Percentiles rank a stretch among this genome's conserved stretches.
These are phyloP conservation scores for Ganoderma meredithae DNA, from an alignment of 1,284 basidiomycete genomes.

Conservation along the genomic window DNA sequence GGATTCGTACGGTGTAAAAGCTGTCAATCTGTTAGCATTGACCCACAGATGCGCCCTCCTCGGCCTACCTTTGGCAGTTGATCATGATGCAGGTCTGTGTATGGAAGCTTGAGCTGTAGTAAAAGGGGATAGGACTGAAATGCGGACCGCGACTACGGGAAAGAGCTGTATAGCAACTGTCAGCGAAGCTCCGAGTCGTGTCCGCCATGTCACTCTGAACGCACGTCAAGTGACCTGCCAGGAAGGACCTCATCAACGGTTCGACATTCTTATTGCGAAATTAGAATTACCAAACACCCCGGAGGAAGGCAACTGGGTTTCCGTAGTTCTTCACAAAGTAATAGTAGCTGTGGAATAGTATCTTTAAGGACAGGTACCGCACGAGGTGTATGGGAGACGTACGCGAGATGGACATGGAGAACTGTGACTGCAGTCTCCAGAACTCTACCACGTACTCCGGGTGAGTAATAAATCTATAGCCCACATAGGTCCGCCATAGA, in stretches of 20 bases:
- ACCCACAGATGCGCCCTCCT: neutral
- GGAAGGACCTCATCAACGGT: neutral
- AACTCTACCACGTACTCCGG: neutral
- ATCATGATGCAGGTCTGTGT: neutral
- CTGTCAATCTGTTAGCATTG: neutral
- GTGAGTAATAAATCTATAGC: neutral
- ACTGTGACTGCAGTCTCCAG: neutral
- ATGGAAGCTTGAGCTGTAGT: neutral
- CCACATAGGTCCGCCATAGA: neutral
- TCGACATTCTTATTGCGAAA: neutral
- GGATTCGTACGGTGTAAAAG: conserved; percentile 2
- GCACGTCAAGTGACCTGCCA: neutral
- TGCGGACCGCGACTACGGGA: neutral
- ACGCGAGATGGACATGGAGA: neutral
- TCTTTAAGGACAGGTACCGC: neutral
- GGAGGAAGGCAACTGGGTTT: neutral
- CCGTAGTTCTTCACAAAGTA: conserved; percentile 8
- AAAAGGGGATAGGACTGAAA: neutral
- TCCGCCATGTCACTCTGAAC: neutral
- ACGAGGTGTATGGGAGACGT: neutral
- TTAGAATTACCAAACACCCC: neutral
- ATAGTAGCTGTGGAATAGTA: neutral
- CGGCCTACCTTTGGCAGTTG: neutral
- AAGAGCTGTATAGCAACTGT: neutral
- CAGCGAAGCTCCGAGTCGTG: neutral